Base-by-base conservation (phyloP, 257 asterid species). In the Phtheirospermum japonicum region DNA sequence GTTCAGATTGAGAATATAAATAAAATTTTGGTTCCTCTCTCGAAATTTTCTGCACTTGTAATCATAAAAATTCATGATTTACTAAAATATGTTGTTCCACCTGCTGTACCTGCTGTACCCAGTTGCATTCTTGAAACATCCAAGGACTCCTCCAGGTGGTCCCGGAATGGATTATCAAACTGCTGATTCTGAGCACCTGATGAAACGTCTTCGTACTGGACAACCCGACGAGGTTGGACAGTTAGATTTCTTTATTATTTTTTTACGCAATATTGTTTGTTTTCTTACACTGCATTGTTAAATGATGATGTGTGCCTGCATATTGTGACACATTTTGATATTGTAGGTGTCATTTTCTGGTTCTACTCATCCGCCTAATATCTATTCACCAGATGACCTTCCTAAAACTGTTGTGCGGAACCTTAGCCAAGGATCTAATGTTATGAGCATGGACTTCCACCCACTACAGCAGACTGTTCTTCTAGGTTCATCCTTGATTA, bases 391-490 rank as follows among this genome's bases (percentile, higher is more conserved):
- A 39, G 99, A 92, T 75, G 99, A 92, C 80, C 95, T 92, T 70
- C 99, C 99, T 37, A 92, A 85, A 84, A 76, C 82, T 72, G 95
- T 84, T 65, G 75, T 80, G 51, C 84, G 97, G 59, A 89, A 82
- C 58, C 91, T 92, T 68, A 87, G 83, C 73, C 97, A 92, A 74
- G 99, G 99, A 62, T 89, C 99, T 58, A 86, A 85, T 71, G 95
- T 86, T 66, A 89, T 86, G 99, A 89, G 99, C 89, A 79, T 92
- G 96, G 97, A 92, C 74, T 92, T 89, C 76, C 99, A 92, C 77
- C 96, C 99, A 11, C 95, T 80, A 73, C 99, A 86, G 61, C 95
- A 89, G 73, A 92, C 97, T 56, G 84, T 92, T 68, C 99, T 92
- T 75, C 80, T 92, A 76, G 99, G 99, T 92, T 75, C 55, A 52